Conservation (phyloP, 768 basidiomycete genomes). For the Udeniomyces megalosporus region DNA sequence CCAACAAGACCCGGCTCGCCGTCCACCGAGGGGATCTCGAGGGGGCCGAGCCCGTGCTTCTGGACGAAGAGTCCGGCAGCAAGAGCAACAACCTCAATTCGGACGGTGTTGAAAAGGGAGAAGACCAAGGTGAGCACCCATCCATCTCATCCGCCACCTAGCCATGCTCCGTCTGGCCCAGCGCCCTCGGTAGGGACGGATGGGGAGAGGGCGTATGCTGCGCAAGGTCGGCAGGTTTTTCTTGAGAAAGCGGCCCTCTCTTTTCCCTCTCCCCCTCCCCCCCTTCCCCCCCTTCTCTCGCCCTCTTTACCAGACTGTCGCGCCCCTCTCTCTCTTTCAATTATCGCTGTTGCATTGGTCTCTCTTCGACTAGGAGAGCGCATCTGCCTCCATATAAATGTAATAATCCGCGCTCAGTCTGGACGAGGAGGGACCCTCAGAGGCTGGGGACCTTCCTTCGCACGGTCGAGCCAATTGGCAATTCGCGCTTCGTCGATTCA, state of each 20-base stretch:
- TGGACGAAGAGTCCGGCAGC: constrained; percentile 10
- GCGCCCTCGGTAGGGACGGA: background rate
- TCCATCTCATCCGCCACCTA: background rate
- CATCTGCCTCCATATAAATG: no score
- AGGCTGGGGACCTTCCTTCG: background rate
- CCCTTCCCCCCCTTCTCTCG: no score
- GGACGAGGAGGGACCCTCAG: background rate
- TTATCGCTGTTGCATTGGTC: no score
- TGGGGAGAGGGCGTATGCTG: background rate
- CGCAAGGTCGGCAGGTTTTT: background rate
- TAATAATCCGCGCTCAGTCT: no score
- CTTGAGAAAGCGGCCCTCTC: background rate
- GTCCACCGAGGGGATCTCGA: constrained; percentile 9
- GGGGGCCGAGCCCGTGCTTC: constrained; percentile 4
- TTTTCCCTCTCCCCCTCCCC: background rate
- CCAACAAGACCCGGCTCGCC: constrained; percentile 10
- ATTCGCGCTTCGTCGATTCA: no score
- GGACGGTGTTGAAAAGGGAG: constrained; percentile 16
- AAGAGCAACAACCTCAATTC: constrained; percentile 12
- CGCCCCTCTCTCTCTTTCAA: background rate
- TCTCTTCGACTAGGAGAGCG: no score
- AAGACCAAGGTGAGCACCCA: constrained; percentile 13
- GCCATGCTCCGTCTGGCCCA: no score
- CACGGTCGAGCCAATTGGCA: no score
- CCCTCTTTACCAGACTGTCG: background rate